Conservation (phyloP, 2,329 filamentous ascomycete genomes). For the Cercospora nicotianae region DNA sequence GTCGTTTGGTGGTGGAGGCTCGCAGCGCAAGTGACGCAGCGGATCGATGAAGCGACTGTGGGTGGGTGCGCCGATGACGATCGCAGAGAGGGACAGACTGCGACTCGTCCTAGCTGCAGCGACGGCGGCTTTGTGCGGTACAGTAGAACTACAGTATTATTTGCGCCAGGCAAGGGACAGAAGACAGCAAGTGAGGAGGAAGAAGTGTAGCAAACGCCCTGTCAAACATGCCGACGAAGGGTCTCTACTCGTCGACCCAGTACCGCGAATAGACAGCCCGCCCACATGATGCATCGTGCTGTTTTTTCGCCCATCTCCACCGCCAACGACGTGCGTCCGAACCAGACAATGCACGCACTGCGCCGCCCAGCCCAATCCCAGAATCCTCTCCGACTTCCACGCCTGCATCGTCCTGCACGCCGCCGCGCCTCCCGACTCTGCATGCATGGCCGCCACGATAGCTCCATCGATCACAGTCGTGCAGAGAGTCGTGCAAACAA, state of each 20-base stretch:
- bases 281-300: background rate
- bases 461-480: background rate
- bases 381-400: background rate
- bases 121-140: background rate
- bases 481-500: too few species aligned
- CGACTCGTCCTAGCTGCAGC: background rate
- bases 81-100: background rate
- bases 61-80: background rate
- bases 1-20: background rate
- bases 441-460: background rate
- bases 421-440: background rate
- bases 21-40: background rate
- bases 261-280: background rate
- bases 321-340: conserved; percentile 2
- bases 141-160: background rate
- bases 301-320: background rate
- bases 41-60: background rate
- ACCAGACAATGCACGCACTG: background rate
- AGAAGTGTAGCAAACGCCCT: background rate
- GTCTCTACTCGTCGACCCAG: conserved; percentile 4
- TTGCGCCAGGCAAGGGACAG: background rate
- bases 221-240: background rate
- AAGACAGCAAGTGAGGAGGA: background rate
- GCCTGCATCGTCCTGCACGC: background rate
- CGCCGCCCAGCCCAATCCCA: background rate